Conservation (phyloP, 1,139 yeast genomes). For the Candida labiduridarum region DNA sequence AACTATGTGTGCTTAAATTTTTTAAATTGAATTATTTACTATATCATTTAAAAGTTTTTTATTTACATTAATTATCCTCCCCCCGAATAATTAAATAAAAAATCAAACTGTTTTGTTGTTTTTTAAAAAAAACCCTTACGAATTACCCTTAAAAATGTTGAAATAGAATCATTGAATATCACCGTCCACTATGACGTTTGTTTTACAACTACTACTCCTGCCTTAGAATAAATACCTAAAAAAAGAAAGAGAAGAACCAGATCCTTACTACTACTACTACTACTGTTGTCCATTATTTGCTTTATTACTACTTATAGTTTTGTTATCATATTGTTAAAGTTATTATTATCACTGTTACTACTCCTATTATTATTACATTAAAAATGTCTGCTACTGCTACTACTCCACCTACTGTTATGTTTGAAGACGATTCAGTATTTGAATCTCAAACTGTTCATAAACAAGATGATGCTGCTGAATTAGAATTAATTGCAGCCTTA, state of each 20-base stretch:
- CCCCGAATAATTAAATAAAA: conserved; percentile 4
- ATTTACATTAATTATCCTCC: conserved; percentile 1
- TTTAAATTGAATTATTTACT: conserved; percentile 8
- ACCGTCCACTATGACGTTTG: conserved; percentile 38
- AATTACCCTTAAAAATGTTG: conserved; percentile 22
- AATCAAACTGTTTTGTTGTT: conserved; percentile 8
- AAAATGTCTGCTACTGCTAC: conserved; percentile 28
- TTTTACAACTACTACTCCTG: conserved; percentile 6
- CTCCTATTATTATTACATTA: conserved; percentile 9
- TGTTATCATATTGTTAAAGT: conserved; percentile 8
- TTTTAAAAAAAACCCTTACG: conserved; percentile 11
- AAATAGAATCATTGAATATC: conserved; percentile 20
- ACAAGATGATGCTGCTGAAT: conserved; percentile 7
- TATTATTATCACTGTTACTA: conserved; percentile 4
- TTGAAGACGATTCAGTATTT: conserved; percentile 29
- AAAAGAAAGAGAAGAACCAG: not conserved
- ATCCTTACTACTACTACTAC: not conserved
- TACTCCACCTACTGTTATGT: conserved; percentile 14
- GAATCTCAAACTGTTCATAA: conserved; percentile 22
- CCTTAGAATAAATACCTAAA: conserved; percentile 1
- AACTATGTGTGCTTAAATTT: conserved; percentile 42
- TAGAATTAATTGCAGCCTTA: conserved; percentile 10
- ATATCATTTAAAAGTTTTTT: conserved; percentile 10
- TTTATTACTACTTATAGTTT: conserved; percentile 6
- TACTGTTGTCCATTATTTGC: conserved; percentile 1